Percentiles rank a stretch among this genome's conserved stretches.
Conservation (phyloP, 2,329 filamentous ascomycete species). For the Exutisphaerella laricina region DNA sequence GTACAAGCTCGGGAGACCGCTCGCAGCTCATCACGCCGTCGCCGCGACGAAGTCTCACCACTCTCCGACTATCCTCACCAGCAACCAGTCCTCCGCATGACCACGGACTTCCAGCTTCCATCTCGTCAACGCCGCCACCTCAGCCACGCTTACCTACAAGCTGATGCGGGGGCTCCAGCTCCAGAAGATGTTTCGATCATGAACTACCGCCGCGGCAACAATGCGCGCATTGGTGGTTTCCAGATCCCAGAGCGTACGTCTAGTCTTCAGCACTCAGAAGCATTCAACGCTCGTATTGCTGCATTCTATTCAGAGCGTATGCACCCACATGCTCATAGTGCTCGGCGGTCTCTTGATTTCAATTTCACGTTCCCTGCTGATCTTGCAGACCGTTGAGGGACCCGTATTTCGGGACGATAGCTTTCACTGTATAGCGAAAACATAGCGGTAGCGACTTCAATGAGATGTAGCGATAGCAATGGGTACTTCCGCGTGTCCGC, state of each 20-base stretch:
- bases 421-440: too few species aligned
- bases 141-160: not conserved
- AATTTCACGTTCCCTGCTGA: not conserved
- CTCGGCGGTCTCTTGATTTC: not conserved
- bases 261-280: not conserved
- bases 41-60: not conserved
- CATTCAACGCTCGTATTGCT: too few species aligned
- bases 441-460: too few species aligned
- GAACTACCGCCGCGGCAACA: not conserved
- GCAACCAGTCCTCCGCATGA: not conserved
- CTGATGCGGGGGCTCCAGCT: not conserved
- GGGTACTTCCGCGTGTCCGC: too few species aligned
- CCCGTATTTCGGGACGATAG: too few species aligned
- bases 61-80: not conserved
- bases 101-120: not conserved
- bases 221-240: not conserved
- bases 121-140: not conserved
- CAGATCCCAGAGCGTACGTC: not conserved
- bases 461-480: too few species aligned
- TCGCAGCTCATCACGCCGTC: too few species aligned
- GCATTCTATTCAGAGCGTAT: too few species aligned
- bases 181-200: not conserved
- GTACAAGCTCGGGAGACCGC: too few species aligned
- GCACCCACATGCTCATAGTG: not conserved
- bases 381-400: too few species aligned